These are phyloP conservation scores for Clarireedia homoeocarpa DNA, from an alignment of 2,329 filamentous ascomycete species.

Conservation along the genomic window DNA sequence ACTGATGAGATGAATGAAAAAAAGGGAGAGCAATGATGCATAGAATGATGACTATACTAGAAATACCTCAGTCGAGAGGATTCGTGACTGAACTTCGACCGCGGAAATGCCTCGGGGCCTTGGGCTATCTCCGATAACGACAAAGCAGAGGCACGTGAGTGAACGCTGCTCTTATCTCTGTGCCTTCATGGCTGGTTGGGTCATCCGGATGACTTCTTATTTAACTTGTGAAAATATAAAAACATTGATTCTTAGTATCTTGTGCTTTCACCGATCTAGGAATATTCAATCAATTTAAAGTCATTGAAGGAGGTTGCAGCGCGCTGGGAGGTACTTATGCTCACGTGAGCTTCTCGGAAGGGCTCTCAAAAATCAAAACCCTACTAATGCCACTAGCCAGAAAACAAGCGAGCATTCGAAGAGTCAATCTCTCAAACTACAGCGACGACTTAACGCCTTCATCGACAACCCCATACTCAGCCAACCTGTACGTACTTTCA, in stretches of 20 bases:
- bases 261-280: neutral
- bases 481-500: constrained; percentile 6
- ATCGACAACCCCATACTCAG: constrained; percentile 8
- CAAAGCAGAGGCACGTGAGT: neutral
- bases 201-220: neutral
- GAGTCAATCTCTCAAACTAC: neutral
- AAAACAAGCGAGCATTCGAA: neutral
- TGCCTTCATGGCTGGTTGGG: no score
- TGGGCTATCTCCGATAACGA: neutral
- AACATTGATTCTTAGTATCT: no score
- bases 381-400: neutral
- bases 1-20: no score
- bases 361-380: constrained; percentile 2
- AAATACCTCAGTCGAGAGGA: neutral
- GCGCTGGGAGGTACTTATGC: no score
- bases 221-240: neutral
- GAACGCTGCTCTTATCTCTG: no score
- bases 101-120: no score
- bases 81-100: neutral
- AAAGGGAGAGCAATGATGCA: neutral
- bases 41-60: neutral
- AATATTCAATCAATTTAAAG: neutral
- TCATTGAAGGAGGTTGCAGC: neutral
- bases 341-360: neutral
- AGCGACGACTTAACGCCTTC: neutral